These are phyloP conservation scores for Lolium rigidum DNA, from an alignment of 176 grass and related monocot species.

Conservation along the genomic window DNA sequence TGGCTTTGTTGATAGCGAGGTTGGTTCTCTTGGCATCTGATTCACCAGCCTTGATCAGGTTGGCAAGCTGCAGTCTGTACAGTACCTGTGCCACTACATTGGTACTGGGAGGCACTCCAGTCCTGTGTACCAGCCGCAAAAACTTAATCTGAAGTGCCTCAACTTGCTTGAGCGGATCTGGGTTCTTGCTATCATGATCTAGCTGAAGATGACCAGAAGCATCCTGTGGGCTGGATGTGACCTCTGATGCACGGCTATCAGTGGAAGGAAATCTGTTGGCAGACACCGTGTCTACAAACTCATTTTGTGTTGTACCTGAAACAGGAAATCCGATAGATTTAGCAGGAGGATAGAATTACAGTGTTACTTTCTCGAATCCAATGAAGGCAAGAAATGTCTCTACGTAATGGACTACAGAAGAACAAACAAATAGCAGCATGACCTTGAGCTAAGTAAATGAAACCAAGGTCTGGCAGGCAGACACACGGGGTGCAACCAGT, in stretches of 20 bases:
- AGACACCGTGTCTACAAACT: constrained; percentile 33
- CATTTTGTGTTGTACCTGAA: constrained; percentile 45
- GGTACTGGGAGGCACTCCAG: constrained; percentile 57
- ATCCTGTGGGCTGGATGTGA: constrained; percentile 31
- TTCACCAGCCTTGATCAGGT: constrained; percentile 70
- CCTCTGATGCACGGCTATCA: constrained; percentile 24
- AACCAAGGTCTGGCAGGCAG: neutral
- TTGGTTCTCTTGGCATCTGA: constrained; percentile 62
- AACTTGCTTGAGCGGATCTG: constrained; percentile 63
- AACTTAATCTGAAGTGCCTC: constrained; percentile 80
- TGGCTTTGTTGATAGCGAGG: constrained; percentile 64
- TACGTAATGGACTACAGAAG: constrained; percentile 14
- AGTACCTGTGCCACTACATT: constrained; percentile 71
- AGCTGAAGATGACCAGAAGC: constrained; percentile 36
- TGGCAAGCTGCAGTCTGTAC: constrained; percentile 78
- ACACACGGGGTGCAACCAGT: constrained; percentile 8
- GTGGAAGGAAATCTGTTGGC: constrained; percentile 33
- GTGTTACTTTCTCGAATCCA: neutral
- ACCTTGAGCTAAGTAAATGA: neutral
- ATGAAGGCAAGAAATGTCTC: neutral
- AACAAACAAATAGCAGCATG: neutral
- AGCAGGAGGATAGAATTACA: constrained; percentile 1
- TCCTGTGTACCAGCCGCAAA: constrained; percentile 61
- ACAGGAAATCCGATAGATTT: neutral
- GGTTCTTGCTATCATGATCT: constrained; percentile 30